phyloP scores from a whole-genome alignment of 2,329 filamentous ascomycete genomes.

The Apiospora malaysiana region DNA sequence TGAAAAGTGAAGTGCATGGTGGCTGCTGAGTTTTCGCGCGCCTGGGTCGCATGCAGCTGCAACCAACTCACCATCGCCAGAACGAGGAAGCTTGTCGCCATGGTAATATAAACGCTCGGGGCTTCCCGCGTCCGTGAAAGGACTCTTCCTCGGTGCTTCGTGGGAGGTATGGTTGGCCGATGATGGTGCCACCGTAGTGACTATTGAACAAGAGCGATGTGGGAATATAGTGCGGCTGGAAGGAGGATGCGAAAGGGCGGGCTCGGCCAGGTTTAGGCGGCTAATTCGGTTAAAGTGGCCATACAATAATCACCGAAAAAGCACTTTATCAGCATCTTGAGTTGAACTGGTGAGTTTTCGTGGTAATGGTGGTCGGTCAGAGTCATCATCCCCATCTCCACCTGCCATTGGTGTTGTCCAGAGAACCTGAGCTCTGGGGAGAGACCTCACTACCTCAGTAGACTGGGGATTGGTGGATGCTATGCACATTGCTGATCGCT shows the following conservation, averaged over 20 bases:
- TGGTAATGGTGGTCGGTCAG: background rate
- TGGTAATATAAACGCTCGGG: background rate
- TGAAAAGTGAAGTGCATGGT: background rate
- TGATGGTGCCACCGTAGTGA: background rate
- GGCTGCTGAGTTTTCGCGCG: conserved; percentile 9
- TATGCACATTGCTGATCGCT: background rate
- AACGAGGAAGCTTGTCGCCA: conserved; percentile 15
- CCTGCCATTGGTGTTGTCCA: too few species aligned
- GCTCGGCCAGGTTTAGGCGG: conserved; percentile 11
- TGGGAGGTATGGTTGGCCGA: conserved; percentile 14
- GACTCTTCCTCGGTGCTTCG: background rate
- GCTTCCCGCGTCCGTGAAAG: conserved; percentile 9
- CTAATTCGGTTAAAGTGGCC: conserved; percentile 21
- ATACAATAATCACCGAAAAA: conserved; percentile 7
- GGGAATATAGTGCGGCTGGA: conserved; percentile 6
- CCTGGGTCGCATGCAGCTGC: background rate
- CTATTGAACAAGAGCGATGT: background rate
- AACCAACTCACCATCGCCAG: background rate
- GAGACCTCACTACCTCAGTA: background rate
- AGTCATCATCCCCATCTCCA: background rate
- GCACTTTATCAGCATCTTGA: conserved; percentile 7
- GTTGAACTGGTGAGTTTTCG: background rate
- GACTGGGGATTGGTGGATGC: conserved; percentile 7
- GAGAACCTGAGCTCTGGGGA: background rate
- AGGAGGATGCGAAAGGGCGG: background rate